Evolutionary conservation across 2,329 filamentous ascomycete genomes (phyloP), one percentile per base, ranked within the genome.

Genomic region (Dothideomycetes sp.): DNA sequence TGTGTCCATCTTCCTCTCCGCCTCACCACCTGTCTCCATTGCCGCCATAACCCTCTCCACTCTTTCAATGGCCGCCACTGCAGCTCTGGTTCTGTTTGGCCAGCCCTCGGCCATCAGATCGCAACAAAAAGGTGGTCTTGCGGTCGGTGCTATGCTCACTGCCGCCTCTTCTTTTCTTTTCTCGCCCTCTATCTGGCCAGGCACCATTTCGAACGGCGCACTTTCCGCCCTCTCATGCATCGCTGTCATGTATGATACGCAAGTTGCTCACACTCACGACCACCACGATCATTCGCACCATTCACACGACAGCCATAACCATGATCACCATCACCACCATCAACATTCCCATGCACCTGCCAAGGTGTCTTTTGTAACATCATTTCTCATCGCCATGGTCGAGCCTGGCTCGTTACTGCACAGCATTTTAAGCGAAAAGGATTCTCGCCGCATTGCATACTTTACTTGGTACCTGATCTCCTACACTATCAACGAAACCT

Each of bases 381-480:
- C 70, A 11, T 72, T 81, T 40, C 59, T 96, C 3, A 68, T 96
- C n/a, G 71, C 72, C 1, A 70, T 75, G 40, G 81, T 79, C 9
- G 72, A 81, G 36, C 69, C 70, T 18, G 85, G 81, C 57, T 88
- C 89, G 0, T 70, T 96, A 24, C 53, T 95, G 14, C 79, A 95
- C 55, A 81, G 85, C 38, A 86, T 98, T 43, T 64, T 98, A 52
- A 77, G 80, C 11, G 89, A 96, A 54, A 87, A 86, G 52, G 89
- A 98, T 58, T 96, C 89, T 12, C 75, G 91, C 43, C 77, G 89
- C 33, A 96, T 98, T 47, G 93, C 94, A 50, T 98, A 98, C 62
- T 98, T 96, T 52, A 94, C 94, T 77, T 75, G 72, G 84, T 93
- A 68, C 55, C 79, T 58, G n/a, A 16, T 16, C 29, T 1, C 15